A percentile compares a stretch with the other conserved stretches of the same genome.
Evolutionary conservation across 176 grass and related monocot genomes (phyloP).

Genomic region (Musa beccarii): DNA sequence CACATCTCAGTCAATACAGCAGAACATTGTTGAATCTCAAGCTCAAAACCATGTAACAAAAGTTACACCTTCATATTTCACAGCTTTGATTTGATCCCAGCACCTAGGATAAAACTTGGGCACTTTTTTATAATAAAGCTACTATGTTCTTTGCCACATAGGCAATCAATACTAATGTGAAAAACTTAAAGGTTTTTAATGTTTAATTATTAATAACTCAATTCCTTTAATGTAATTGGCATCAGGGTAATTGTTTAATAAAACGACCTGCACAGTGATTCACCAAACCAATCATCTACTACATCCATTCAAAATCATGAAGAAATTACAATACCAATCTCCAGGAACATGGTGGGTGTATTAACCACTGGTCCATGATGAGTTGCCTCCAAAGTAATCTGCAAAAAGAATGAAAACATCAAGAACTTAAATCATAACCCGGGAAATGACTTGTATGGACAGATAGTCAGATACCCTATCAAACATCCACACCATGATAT

Average conservation of each 20-base stretch:
- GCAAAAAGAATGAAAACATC: constrained; percentile 1
- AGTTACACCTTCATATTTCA: background rate
- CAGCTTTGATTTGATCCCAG: background rate
- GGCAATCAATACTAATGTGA: too few relatives aligned
- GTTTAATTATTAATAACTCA: background rate
- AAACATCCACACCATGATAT: background rate
- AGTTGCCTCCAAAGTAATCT: constrained; percentile 91
- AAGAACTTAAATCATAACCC: background rate
- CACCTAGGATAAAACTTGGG: background rate
- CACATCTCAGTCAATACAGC: background rate
- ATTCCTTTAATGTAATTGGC: background rate
- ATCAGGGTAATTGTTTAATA: background rate
- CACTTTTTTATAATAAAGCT: background rate
- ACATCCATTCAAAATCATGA: background rate
- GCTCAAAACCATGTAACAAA: background rate
- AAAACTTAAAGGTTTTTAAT: background rate
- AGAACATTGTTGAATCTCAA: background rate
- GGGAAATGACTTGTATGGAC: background rate
- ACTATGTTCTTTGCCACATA: background rate
- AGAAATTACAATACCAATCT: constrained; percentile 51
- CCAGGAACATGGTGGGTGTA: constrained; percentile 78
- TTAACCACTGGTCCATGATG: constrained; percentile 83
- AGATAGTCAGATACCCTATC: background rate
- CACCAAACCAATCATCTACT: background rate
- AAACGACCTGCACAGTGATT: background rate